These are phyloP conservation scores for Bisporella sp. DNA, from an alignment of 2,329 filamentous ascomycete species.

Conservation along the genomic window DNA sequence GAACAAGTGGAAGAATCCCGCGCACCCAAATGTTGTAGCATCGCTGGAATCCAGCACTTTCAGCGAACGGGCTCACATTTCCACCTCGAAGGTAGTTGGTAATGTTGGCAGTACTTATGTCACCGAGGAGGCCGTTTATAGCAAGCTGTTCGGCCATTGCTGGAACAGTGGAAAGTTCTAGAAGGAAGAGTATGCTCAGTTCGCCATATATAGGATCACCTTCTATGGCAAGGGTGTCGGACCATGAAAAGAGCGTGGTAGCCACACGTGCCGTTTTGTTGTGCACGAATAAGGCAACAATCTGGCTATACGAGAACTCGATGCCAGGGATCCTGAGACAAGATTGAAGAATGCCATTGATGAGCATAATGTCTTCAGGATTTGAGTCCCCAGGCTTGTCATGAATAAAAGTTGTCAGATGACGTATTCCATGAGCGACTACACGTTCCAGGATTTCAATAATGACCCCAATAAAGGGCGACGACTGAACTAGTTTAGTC, in stretches of 20 bases:
- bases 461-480: constrained; percentile 29
- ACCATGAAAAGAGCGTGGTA: constrained; percentile 86
- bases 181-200: constrained; percentile 79
- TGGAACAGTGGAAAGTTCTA: constrained; percentile 78
- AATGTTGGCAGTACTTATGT: constrained; percentile 72
- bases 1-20: constrained; percentile 77
- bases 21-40: constrained; percentile 88
- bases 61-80: constrained; percentile 71
- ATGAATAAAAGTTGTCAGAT: constrained; percentile 75
- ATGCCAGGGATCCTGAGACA: constrained; percentile 73
- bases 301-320: constrained; percentile 62
- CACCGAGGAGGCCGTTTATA: constrained; percentile 74
- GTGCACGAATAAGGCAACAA: constrained; percentile 62
- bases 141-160: constrained; percentile 84
- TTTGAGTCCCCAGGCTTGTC: constrained; percentile 57
- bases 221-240: constrained; percentile 70
- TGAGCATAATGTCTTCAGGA: constrained; percentile 76
- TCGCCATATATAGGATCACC: constrained; percentile 90
- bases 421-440: constrained; percentile 75
- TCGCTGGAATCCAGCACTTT: constrained; percentile 58
- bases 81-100: constrained; percentile 67
- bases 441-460: constrained; percentile 74
- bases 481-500: constrained; percentile 16
- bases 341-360: constrained; percentile 84
- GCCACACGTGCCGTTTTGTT: constrained; percentile 75